Evolutionary conservation across 2,329 filamentous ascomycete species (phyloP), one percentile per base, ranked within the genome.

Genomic region (Epichloe elymi): DNA sequence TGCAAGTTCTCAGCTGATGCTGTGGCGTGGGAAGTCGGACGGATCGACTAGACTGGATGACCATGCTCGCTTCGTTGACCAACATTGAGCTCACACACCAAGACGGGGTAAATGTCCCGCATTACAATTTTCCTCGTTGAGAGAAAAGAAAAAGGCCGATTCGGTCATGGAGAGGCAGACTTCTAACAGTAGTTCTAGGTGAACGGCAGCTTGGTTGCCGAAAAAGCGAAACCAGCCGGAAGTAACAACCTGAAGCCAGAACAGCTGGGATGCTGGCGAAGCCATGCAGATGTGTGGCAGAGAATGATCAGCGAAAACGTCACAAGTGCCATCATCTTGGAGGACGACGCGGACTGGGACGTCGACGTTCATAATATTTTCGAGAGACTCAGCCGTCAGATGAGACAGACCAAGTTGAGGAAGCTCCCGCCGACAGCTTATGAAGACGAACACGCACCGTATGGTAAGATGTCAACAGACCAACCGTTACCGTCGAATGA

Each of bases 1-100:
- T 30, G 26, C 26, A 30, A 11, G 26, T 30, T 30, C 12, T 23
- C 15, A n/a, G 30, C 23, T 46, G 19, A 46, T 30, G 3, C 20
- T 4, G 14, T 20, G n/a, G 33, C 33, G 14, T 11, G 10, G 6
- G 11, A 19, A 50, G 48, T 19, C 48, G 48, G 35, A 40, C 33
- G 17, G 48, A 50, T 46, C 40, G 48, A 30, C 48, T 46, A 41
- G 48, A 50, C 23, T 23, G 46, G 41, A 50, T 50, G 42, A 46
- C 6, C 19, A 14, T 50, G 42, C 48, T 50, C 17, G 48, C 42
- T 36, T 42, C 40, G 5, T 15, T 35, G 14, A 50, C 48, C 3
- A 46, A 46, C 11, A 4, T 50, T 15, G 39, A n/a, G 3, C 19
- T 50, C 10, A 30, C 35, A 7, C 11, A 4, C 3, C 35, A 45